Percentiles rank a stretch among this genome's conserved stretches.
phyloP scores from a whole-genome alignment of 202 grass and related monocot species.

The Brachypodium distachyon region DNA sequence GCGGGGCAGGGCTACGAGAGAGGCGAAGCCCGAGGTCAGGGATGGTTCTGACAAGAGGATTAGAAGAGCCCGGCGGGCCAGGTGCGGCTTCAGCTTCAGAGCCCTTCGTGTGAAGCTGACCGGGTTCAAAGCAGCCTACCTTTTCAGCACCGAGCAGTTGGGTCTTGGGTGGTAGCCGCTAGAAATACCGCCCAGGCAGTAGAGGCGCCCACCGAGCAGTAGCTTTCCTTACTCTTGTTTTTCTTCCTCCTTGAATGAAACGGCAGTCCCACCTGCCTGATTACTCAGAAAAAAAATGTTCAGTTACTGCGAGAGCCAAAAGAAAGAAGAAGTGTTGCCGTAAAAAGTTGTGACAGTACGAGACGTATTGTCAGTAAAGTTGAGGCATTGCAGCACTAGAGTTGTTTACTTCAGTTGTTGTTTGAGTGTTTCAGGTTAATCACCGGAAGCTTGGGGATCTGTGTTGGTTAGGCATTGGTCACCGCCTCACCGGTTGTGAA shows the following conservation, averaged over 20 bases:
- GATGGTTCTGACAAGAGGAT: too few species aligned
- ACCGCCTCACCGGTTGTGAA: conserved; percentile 92
- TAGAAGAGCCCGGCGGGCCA: too few species aligned
- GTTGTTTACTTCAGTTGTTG: not conserved
- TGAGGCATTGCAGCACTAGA: not conserved
- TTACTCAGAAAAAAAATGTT: too few species aligned
- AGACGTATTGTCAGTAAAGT: not conserved
- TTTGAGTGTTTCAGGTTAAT: conserved; percentile 35
- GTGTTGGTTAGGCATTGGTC: conserved; percentile 63
- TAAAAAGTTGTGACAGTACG: not conserved
- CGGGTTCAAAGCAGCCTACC: not conserved
- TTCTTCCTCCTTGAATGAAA: not conserved
- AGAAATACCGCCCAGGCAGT: not conserved
- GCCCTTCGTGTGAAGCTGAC: too few species aligned
- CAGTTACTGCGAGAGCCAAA: not conserved
- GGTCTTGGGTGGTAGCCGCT: too few species aligned
- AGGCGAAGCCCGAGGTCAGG: too few species aligned
- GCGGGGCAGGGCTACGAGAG: too few species aligned
- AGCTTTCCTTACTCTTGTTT: too few species aligned
- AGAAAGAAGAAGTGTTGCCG: not conserved
- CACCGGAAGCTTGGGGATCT: conserved; percentile 63
- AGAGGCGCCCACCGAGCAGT: not conserved
- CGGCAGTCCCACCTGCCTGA: not conserved
- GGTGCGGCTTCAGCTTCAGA: not conserved
- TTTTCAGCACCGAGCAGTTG: not conserved